phyloP scores from a whole-genome alignment of 371 early-diverging fungal genomes.

The Mortierella sp. region DNA sequence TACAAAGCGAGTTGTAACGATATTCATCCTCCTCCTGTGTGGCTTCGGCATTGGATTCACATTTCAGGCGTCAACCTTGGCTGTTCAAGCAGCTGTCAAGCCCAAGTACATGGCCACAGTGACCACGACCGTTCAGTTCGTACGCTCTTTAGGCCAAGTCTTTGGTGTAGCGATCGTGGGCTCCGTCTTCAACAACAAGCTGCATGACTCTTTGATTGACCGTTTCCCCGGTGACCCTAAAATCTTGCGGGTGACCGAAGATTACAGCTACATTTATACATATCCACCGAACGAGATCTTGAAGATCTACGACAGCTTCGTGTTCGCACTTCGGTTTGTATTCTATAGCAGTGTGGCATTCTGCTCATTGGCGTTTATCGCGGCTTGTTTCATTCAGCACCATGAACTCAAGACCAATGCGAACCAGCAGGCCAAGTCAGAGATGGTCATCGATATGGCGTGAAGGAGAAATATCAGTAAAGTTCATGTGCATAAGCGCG shows the following conservation, averaged over 20 bases:
- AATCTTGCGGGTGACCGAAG: constrained; percentile 14
- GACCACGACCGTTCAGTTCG: constrained; percentile 61
- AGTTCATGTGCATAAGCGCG: not conserved
- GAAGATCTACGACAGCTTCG: constrained; percentile 30
- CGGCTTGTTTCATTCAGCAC: constrained; percentile 34
- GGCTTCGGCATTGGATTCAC: constrained; percentile 62
- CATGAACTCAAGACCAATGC: constrained; percentile 45
- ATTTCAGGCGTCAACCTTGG: constrained; percentile 58
- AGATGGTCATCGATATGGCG: constrained; percentile 38
- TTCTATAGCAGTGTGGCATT: constrained; percentile 31
- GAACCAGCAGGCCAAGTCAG: constrained; percentile 30
- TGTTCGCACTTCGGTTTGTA: constrained; percentile 19
- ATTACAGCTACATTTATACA: constrained; percentile 11
- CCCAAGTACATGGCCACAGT: constrained; percentile 58
- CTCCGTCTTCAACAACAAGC: constrained; percentile 61
- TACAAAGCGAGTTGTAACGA: constrained; percentile 23
- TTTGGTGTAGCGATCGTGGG: constrained; percentile 65
- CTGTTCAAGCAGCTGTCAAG: constrained; percentile 60
- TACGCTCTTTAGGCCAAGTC: constrained; percentile 62
- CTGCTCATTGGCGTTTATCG: constrained; percentile 22
- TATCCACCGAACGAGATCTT: not conserved
- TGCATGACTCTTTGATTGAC: constrained; percentile 6
- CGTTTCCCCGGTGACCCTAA: constrained; percentile 11
- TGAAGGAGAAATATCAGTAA: not conserved
- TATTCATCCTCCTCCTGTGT: constrained; percentile 57